Percentiles rank a stretch among this genome's conserved stretches.
These are phyloP conservation scores for Solioccasus polychromus DNA, from an alignment of 768 basidiomycete genomes.

Conservation along the genomic window DNA sequence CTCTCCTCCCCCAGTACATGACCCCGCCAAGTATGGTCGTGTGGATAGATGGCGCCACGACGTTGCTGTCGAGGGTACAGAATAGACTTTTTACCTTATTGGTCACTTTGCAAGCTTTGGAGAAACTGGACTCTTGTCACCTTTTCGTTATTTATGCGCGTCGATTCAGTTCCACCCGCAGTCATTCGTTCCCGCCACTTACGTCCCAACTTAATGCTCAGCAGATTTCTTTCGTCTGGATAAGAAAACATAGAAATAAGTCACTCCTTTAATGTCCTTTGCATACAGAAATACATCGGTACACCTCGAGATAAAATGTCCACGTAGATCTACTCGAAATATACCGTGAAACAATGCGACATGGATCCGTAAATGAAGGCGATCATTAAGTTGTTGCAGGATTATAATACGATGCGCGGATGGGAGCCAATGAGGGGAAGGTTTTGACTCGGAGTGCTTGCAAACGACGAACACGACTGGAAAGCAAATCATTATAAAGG, in stretches of 20 bases:
- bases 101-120: slow-evolving; percentile 7
- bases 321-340: slow-evolving; percentile 35
- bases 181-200: slow-evolving; percentile 1
- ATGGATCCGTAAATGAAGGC: slow-evolving; percentile 29
- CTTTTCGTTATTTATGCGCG: slow-evolving; percentile 14
- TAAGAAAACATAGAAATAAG: slow-evolving; percentile 28
- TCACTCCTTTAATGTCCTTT: slow-evolving; percentile 36
- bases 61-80: slow-evolving; percentile 68
- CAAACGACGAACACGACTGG: slow-evolving; percentile 11
- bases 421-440: not conserved
- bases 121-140: slow-evolving; percentile 7
- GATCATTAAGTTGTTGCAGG: slow-evolving; percentile 25
- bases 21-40: slow-evolving; percentile 61
- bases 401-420: slow-evolving; percentile 25
- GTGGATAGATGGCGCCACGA: slow-evolving; percentile 83
- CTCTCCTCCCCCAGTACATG: slow-evolving; percentile 63
- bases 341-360: slow-evolving; percentile 34
- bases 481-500: slow-evolving; percentile 16
- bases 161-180: not conserved
- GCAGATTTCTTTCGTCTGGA: not conserved
- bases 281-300: slow-evolving; percentile 36
- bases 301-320: slow-evolving; percentile 30
- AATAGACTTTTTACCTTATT: slow-evolving; percentile 16
- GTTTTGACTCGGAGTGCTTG: slow-evolving; percentile 7
- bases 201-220: not conserved